phyloP scores from a whole-genome alignment of 2,329 filamentous ascomycete species.

The Cladophialophora psammophila region DNA sequence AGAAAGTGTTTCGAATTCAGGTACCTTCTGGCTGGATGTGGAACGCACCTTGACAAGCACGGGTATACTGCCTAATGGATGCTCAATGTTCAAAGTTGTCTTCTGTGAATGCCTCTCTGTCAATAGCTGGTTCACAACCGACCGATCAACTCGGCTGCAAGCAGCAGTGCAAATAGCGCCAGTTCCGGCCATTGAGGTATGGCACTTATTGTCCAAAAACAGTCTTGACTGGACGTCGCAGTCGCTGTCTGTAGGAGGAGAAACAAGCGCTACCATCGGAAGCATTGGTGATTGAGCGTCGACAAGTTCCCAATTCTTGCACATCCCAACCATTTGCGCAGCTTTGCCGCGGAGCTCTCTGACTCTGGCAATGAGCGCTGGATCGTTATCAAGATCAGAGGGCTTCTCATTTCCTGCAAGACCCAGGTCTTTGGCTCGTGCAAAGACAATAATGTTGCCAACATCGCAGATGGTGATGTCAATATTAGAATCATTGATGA shows the following conservation, averaged over 20 bases:
- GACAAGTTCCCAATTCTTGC: conserved; percentile 29
- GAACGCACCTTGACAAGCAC: neutral
- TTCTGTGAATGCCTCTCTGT: neutral
- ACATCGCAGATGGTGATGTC: conserved; percentile 35
- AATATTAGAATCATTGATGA: conserved; percentile 24
- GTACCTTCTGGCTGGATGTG: neutral
- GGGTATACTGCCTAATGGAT: neutral
- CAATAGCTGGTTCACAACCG: too few relatives aligned
- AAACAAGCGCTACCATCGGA: conserved; percentile 16
- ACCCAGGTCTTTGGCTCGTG: conserved; percentile 30
- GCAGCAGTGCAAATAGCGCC: conserved; percentile 33
- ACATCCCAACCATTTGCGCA: conserved; percentile 26
- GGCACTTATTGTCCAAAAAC: conserved; percentile 37
- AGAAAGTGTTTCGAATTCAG: neutral
- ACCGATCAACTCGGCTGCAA: conserved; percentile 23
- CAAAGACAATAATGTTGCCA: conserved; percentile 34
- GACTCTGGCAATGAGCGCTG: conserved; percentile 17
- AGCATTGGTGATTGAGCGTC: conserved; percentile 26
- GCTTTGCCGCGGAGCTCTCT: conserved; percentile 34
- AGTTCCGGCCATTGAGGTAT: conserved; percentile 35
- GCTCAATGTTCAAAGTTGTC: neutral
- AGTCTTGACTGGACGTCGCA: conserved; percentile 27
- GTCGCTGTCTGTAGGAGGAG: conserved; percentile 17
- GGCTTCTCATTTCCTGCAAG: conserved; percentile 29
- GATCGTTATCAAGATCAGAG: conserved; percentile 22